Base-by-base conservation (phyloP, 306 rosid genomes). In the Medicago lupulina region DNA sequence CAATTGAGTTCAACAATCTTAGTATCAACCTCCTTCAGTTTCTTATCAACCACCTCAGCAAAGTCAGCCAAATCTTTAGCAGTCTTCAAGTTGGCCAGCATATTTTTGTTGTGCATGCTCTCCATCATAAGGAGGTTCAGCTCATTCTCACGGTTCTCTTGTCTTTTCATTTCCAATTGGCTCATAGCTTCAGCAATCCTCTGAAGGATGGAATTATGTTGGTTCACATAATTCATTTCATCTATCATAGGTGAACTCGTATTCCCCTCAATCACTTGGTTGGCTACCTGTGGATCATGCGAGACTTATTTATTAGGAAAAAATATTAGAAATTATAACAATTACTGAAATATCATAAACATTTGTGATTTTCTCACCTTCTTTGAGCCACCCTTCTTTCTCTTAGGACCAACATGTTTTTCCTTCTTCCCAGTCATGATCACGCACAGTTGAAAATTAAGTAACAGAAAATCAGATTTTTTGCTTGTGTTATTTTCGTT, bases 51-150 rank as follows among this genome's bases (percentile, higher is more conserved):
- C 9, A 59, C 4, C 16, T 59, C 28, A 0, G 0, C 2, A 9
- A 59, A 7, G 6, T 59, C 65, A 2, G 6, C 4, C 16, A 0
- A 0, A 5, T 25, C 17, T 0, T 28, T 4, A 59, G 0, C 8
- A 11, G 38, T 5, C 43, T 39, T 8, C 6, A 23, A 0, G 39
- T 58, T 25, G n/a, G n/a, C 38, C 1, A 58, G 0, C 16, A 58
- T 0, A 23, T 58, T 5, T 2, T 0, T 1, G 8, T 23, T 23
- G 0, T 12, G 9, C 8, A 58, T 0, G 16, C 3, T 0, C 9
- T 0, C n/a, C 0, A 23, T 4, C 64, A 58, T 11, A 25, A 58
- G 38, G 2, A 23, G 9, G 0, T 23, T 9, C 39, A 58, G 4
- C 64, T 23, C 39, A 1, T 5, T 21, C 8, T 58, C 1, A 0